Evolutionary conservation across 2,329 filamentous ascomycete species (phyloP), one percentile per base, ranked within the genome.

Genomic region (Xylaria sp.): DNA sequence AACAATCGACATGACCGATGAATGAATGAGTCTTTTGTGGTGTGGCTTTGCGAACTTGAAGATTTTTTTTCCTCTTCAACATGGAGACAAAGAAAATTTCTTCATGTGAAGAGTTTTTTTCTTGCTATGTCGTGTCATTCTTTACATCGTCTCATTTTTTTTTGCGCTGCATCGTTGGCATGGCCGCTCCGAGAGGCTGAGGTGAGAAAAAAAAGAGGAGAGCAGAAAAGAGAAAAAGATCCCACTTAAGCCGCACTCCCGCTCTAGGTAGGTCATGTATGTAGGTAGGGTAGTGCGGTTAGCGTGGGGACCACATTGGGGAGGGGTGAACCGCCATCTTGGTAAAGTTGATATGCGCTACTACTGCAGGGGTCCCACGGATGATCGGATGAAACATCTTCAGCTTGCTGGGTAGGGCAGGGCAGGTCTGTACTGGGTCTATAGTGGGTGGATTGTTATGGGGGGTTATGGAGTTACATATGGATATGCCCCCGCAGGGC

Each of bases 351-450:
- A 34, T 51, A 35, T 51, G 30, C 49, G 23, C 23, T 35, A 51
- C 18, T 23, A 35, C 23, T 35, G 23, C 23, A 19, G 16, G 44
- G 30, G 30, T 37, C 19, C 23, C 49, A 42, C 37, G 48, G 42
- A 42, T 50, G 3, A 35, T 51, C 47, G 57, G 53, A 50, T 57
- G 61, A 59, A 57, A 61, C 56, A 57, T 48, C 50, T 48, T 61
- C 61, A 61, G 61, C 61, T 61, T 34, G 30, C 11, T 11, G 16
- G 46, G 18, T 37, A 51, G 4, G 23, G 23, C 23, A 30, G 23
- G 23, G 23, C 23, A 30, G 23, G 23, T 30, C 4, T 30, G 23
- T 30, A 30, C 23, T 30, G 23, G 23, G 23, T 30, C 23, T 30
- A 30, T 30, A 30, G 23, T 30, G 23, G 23, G 23, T 30, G 23